These are phyloP conservation scores for Trichoderma breve DNA, from an alignment of 2,329 filamentous ascomycete genomes.

Conservation along the genomic window DNA sequence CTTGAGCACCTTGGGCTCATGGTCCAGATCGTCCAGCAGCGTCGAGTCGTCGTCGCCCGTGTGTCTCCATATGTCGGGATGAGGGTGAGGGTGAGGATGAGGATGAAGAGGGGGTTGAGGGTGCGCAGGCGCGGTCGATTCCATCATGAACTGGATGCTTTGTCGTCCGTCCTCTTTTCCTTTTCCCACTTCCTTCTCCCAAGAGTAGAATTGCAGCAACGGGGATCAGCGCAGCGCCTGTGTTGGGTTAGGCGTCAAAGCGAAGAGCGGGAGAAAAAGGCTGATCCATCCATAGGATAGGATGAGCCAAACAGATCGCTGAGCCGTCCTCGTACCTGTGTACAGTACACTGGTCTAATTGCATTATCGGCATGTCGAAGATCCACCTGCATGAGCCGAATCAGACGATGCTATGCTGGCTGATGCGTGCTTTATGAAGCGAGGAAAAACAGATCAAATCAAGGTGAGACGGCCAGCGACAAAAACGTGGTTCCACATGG, in stretches of 20 bases:
- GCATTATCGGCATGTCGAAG: slow-evolving; percentile 19
- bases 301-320: slow-evolving; percentile 9
- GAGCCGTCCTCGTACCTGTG: not conserved
- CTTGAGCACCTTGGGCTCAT: slow-evolving; percentile 8
- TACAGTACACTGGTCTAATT: slow-evolving; percentile 14
- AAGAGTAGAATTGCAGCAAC: not conserved
- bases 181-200: not conserved
- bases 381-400: slow-evolving; percentile 17
- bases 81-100: not conserved
- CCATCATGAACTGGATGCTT: not conserved
- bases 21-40: slow-evolving; percentile 12
- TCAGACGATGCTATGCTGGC: slow-evolving; percentile 2
- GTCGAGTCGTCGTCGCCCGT: slow-evolving; percentile 17
- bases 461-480: not conserved
- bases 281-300: not conserved
- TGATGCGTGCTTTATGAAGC: not conserved
- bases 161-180: not conserved
- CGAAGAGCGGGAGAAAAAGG: not conserved
- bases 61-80: slow-evolving; percentile 2
- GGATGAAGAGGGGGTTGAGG: not conserved
- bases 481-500: not conserved
- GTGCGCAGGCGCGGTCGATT: not conserved
- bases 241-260: slow-evolving; percentile 15
- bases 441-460: not conserved
- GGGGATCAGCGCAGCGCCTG: slow-evolving; percentile 10